These are phyloP conservation scores for Suillus bovinus DNA, from an alignment of 768 basidiomycete genomes.

Conservation along the genomic window DNA sequence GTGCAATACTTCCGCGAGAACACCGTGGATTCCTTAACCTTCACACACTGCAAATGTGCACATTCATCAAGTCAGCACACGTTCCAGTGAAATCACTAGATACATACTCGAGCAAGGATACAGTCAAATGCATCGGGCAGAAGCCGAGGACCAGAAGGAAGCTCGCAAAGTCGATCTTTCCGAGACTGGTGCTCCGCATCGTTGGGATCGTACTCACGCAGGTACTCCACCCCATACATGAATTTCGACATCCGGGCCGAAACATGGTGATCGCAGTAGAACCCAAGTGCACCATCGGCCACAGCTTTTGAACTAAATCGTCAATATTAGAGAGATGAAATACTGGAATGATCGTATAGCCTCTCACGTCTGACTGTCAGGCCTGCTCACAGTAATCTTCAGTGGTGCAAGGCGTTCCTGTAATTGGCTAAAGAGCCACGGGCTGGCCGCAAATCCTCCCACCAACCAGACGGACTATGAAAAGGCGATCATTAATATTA, in stretches of 20 bases:
- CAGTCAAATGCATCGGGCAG: conserved; percentile 84
- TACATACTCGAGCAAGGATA: conserved; percentile 65
- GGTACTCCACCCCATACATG: conserved; percentile 82
- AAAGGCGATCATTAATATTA: conserved; percentile 17
- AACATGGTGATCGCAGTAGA: conserved; percentile 84
- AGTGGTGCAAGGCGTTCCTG: conserved; percentile 63
- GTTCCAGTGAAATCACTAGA: conserved; percentile 4
- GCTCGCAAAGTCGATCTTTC: conserved; percentile 65
- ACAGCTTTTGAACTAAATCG: conserved; percentile 76
- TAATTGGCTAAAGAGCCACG: conserved; percentile 76
- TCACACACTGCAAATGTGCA: conserved; percentile 48
- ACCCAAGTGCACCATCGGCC: conserved; percentile 81
- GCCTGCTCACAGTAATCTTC: conserved; percentile 65
- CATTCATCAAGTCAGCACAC: conserved; percentile 13
- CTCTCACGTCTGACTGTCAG: conserved; percentile 76
- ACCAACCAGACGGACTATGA: conserved; percentile 78
- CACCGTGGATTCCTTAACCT: conserved; percentile 80
- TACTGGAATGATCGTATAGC: conserved; percentile 7
- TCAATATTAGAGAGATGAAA: conserved; percentile 11
- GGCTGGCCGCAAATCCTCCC: conserved; percentile 81
- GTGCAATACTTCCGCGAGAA: conserved; percentile 84
- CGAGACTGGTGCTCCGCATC: conserved; percentile 69
- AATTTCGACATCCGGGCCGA: conserved; percentile 78
- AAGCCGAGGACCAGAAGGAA: conserved; percentile 77
- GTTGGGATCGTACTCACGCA: conserved; percentile 62